Conservation (phyloP, 805 yeast genomes). For the Pichia californica region DNA sequence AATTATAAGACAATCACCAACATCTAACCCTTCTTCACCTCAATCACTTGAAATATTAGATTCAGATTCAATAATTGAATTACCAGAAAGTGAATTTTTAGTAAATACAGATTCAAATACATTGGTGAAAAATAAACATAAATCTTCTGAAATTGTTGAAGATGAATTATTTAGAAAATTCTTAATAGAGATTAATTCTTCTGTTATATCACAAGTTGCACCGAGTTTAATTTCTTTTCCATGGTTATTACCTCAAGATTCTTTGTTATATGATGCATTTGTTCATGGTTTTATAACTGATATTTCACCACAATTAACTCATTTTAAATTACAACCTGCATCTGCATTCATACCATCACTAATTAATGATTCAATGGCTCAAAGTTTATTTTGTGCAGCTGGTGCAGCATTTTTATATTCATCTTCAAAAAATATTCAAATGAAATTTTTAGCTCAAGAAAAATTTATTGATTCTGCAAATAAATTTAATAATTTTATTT, state of each 20-base stretch:
- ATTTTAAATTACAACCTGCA: constrained; percentile 33
- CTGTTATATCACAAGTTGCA: background rate
- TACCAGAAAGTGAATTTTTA: background rate
- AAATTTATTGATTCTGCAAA: constrained; percentile 17
- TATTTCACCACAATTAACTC: constrained; percentile 37
- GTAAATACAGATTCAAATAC: background rate
- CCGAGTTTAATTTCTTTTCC: background rate
- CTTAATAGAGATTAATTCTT: constrained; percentile 12
- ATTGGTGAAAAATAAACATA: background rate
- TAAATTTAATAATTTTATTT: constrained; percentile 19
- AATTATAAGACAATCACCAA: no score
- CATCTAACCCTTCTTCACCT: no score
- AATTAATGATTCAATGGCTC: constrained; percentile 24
- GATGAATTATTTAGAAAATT: constrained; percentile 22
- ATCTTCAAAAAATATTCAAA: constrained; percentile 10
- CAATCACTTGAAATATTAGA: background rate
- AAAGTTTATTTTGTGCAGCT: constrained; percentile 34
- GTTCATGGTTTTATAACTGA: constrained; percentile 35
- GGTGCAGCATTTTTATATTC: constrained; percentile 36
- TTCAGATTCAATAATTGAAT: background rate
- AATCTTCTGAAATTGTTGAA: background rate
- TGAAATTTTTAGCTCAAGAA: constrained; percentile 19
- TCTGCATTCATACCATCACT: constrained; percentile 36
- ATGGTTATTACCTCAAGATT: background rate
- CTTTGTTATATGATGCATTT: constrained; percentile 29